Percentiles rank a stretch among this genome's conserved stretches.
phyloP scores from a whole-genome alignment of 768 basidiomycete genomes.

The Trametes gibbosa region DNA sequence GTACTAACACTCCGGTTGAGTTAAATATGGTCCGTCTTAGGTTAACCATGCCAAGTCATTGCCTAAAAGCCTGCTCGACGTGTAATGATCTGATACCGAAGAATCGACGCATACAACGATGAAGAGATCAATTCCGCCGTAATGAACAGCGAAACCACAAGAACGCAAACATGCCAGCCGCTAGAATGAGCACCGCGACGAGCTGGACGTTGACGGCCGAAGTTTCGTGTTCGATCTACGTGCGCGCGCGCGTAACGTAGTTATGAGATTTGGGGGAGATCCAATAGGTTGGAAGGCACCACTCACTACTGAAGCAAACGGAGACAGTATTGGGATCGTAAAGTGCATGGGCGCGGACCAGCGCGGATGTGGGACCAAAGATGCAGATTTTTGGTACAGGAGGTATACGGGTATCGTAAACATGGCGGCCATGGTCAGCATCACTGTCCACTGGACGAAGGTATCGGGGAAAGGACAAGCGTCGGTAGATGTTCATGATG shows the following conservation, averaged over 20 bases:
- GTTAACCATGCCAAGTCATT: too few species aligned
- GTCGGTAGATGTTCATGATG: neutral
- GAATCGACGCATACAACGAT: neutral
- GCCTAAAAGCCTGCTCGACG: too few species aligned
- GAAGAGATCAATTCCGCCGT: neutral
- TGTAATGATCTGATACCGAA: neutral
- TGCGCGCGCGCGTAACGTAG: neutral
- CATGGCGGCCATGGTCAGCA: neutral
- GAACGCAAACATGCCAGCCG: neutral
- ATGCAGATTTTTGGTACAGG: neutral
- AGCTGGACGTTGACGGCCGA: slow-evolving; percentile 48
- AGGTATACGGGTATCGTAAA: neutral
- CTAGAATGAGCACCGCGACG: slow-evolving; percentile 3
- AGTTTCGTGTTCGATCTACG: slow-evolving; percentile 72
- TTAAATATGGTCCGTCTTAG: too few species aligned
- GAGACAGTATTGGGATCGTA: slow-evolving; percentile 75
- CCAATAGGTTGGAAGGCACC: neutral
- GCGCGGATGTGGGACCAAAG: neutral
- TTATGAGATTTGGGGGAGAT: too few species aligned
- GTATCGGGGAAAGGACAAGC: too few species aligned
- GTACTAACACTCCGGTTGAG: too few species aligned
- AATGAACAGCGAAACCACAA: slow-evolving; percentile 7
- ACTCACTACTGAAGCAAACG: slow-evolving; percentile 74
- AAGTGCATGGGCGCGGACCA: slow-evolving; percentile 51
- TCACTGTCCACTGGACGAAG: slow-evolving; percentile 1